These are phyloP conservation scores for Tetrapisispora arboricola DNA, from an alignment of 805 yeast genomes.

Conservation along the genomic window DNA sequence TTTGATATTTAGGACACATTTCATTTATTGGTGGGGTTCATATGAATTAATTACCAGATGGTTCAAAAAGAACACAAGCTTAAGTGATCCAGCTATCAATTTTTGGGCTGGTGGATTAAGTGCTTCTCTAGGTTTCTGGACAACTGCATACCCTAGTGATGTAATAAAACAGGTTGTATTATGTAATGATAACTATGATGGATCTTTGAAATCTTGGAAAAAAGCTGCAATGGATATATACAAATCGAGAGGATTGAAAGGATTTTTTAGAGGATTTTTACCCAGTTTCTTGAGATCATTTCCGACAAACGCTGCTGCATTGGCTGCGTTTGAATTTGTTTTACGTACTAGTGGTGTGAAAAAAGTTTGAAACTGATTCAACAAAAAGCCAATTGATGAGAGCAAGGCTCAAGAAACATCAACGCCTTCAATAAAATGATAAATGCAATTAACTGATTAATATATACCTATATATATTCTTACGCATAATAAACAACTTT, in stretches of 20 bases:
- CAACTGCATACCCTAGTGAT: constrained; percentile 76
- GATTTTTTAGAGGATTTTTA: constrained; percentile 80
- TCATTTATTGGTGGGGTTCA: constrained; percentile 64
- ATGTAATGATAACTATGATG: constrained; percentile 46
- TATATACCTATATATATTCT: background rate
- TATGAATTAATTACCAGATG: constrained; percentile 68
- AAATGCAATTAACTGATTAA: background rate
- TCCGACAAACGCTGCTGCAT: constrained; percentile 96
- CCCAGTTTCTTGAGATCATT: constrained; percentile 95
- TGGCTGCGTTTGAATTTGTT: constrained; percentile 79
- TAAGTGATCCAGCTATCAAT: constrained; percentile 46
- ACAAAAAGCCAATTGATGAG: too few species aligned
- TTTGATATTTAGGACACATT: constrained; percentile 46
- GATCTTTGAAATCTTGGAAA: constrained; percentile 51
- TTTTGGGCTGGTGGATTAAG: constrained; percentile 48
- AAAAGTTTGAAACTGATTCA: background rate
- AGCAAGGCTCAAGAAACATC: too few species aligned
- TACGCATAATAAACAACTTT: background rate
- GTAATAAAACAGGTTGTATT: constrained; percentile 74
- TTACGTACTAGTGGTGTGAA: constrained; percentile 42
- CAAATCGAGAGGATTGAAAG: constrained; percentile 51
- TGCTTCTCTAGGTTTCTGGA: constrained; percentile 90
- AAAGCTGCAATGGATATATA: constrained; percentile 45
- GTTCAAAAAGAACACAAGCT: constrained; percentile 51
- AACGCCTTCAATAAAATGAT: background rate